These are phyloP conservation scores for Dentipellis sp. DNA, from an alignment of 768 basidiomycete species.

Conservation along the genomic window DNA sequence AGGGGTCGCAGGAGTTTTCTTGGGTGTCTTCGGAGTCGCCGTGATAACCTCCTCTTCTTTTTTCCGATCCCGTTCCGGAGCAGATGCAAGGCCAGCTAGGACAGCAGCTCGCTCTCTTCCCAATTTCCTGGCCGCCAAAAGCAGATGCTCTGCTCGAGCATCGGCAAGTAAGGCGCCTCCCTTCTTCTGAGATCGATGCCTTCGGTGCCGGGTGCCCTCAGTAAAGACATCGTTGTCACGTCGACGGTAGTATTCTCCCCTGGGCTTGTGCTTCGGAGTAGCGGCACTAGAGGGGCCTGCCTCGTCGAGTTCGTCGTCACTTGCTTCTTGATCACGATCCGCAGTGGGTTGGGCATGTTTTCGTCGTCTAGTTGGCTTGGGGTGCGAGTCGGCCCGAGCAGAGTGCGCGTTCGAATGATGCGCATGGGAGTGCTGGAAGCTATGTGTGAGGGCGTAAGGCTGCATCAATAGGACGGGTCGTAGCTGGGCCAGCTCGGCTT, in stretches of 20 bases:
- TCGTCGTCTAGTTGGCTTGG: constrained; percentile 6
- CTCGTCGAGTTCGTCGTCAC: constrained; percentile 16
- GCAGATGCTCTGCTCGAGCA: constrained; percentile 61
- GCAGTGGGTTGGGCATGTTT: constrained; percentile 17
- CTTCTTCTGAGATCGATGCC: constrained; percentile 17
- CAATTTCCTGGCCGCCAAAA: constrained; percentile 62
- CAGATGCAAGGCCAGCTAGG: constrained; percentile 37
- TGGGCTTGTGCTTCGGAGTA: constrained; percentile 10
- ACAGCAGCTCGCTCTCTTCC: constrained; percentile 49
- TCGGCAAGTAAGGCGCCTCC: constrained; percentile 38
- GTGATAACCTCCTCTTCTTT: constrained; percentile 24
- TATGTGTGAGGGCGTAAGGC: constrained; percentile 25
- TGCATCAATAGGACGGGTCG: constrained; percentile 65
- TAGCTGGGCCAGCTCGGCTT: constrained; percentile 54
- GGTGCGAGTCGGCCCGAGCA: neutral
- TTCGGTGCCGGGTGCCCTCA: constrained; percentile 16
- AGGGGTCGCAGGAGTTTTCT: constrained; percentile 4
- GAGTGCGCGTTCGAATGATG: constrained; percentile 12
- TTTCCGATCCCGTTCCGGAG: constrained; percentile 24
- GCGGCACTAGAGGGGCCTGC: constrained; percentile 20
- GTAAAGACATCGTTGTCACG: constrained; percentile 9
- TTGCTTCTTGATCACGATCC: constrained; percentile 18
- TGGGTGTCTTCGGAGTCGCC: constrained; percentile 9
- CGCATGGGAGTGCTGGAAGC: constrained; percentile 15
- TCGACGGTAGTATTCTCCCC: constrained; percentile 15